A percentile compares a stretch with the other conserved stretches of the same genome.
Evolutionary conservation across 768 basidiomycete genomes (phyloP).

Genomic region (Hydnomerulius pinastri): DNA sequence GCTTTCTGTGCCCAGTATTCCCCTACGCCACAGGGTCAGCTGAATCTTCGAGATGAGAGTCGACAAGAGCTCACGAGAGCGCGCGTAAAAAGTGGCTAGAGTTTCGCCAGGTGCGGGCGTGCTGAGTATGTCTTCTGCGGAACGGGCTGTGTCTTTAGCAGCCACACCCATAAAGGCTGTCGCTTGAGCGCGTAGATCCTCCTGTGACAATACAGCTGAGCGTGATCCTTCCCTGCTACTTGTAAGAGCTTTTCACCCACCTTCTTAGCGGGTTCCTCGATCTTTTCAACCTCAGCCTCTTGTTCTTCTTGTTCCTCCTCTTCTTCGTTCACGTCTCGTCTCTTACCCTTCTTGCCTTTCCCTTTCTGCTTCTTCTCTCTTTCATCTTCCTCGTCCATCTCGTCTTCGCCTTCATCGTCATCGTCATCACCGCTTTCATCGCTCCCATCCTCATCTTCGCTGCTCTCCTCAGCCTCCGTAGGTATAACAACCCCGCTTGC

Average conservation of each 20-base stretch:
- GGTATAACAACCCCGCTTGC: slow-evolving; percentile 61
- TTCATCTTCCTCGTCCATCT: slow-evolving; percentile 18
- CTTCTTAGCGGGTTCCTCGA: slow-evolving; percentile 1
- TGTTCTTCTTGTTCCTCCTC: slow-evolving; percentile 30
- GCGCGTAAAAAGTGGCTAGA: slow-evolving; percentile 78
- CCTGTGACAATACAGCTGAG: slow-evolving; percentile 15
- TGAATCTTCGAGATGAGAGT: neutral
- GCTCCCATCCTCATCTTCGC: slow-evolving; percentile 60
- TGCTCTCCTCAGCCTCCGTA: slow-evolving; percentile 61
- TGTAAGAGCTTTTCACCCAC: neutral
- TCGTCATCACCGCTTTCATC: slow-evolving; percentile 60
- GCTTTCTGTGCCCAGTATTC: slow-evolving; percentile 84
- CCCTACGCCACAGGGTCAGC: slow-evolving; percentile 39
- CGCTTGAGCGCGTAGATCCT: slow-evolving; percentile 45
- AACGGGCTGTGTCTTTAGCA: slow-evolving; percentile 51
- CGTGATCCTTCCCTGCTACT: no score
- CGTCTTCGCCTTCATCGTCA: slow-evolving; percentile 47
- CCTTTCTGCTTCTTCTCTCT: neutral
- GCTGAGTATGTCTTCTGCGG: slow-evolving; percentile 70
- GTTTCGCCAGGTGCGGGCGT: slow-evolving; percentile 88
- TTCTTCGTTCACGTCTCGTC: slow-evolving; percentile 27
- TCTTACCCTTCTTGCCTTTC: slow-evolving; percentile 11
- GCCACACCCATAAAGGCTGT: slow-evolving; percentile 64
- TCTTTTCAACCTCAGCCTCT: slow-evolving; percentile 18
- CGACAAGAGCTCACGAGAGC: slow-evolving; percentile 57